Base-by-base conservation (phyloP, 2,329 filamentous ascomycete species). In the Colletotrichum acutatum region DNA sequence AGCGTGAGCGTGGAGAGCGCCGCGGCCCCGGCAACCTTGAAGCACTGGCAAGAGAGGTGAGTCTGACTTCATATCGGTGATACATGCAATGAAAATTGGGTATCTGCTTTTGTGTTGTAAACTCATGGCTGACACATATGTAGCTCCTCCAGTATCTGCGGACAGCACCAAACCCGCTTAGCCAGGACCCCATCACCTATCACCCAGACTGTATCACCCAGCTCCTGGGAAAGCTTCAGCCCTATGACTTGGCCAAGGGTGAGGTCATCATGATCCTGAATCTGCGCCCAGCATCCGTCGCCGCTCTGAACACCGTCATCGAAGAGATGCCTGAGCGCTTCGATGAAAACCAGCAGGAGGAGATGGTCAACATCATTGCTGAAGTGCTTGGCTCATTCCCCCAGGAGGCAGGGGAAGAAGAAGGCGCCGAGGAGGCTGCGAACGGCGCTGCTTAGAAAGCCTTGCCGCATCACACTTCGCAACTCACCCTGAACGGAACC, bases 221-320 rank as follows among this genome's bases (percentile, higher is more conserved):
- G 28, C 86, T 94, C 53, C 83, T 93, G 53, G 82, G 88, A 77
- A 84, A 83, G 28, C 83, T 93, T 62, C 85, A 86, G 12, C 84
- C 84, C 1, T 92, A 88, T 80, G 86, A 90, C 58, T 85, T 93
- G 68, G 89, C 89, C 81, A 93, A 93, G 83, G 90, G 90, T 66
- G 92, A 93, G 81, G 82, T 92, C 67, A 83, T 93, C 78, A 92
- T 92, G 89, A 88, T 93, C 60, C 80, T 93, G 76, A 93, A 94
- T 78, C 82, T 92, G 56, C 87, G 91, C 12, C 92, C 92, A 0
- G 84, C 85, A 26, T 88, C 85, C 32, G 83, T 86, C 34, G 87
- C 88, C 4, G 86, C 88, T 58, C 84, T 94, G 75, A 91, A 91
- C 77, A 89, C 89, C 19, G 85, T 92, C 62, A 84, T 94, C 42